Evolutionary conservation across 2,329 filamentous ascomycete genomes (phyloP).

Genomic region (Colletotrichum cereale): DNA sequence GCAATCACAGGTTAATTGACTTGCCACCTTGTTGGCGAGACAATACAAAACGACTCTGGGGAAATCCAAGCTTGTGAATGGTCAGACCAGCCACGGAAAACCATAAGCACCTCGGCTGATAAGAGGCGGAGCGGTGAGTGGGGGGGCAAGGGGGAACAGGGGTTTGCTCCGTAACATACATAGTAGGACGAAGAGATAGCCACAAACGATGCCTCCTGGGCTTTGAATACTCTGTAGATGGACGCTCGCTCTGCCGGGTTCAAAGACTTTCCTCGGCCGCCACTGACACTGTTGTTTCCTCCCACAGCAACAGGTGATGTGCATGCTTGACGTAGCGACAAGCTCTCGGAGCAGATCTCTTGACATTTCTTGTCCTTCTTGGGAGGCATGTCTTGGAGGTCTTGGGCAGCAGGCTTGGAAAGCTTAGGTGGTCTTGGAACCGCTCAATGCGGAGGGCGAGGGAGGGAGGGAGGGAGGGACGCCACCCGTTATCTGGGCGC

Average conservation of each 20-base stretch:
- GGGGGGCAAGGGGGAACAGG: not conserved
- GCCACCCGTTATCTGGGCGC: too few relatives aligned
- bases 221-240: not conserved
- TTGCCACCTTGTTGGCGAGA: slow-evolving; percentile 21
- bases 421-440: slow-evolving; percentile 26
- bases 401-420: slow-evolving; percentile 28
- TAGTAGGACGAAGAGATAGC: not conserved
- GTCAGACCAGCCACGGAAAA: not conserved
- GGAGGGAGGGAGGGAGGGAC: too few relatives aligned
- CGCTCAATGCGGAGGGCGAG: not conserved
- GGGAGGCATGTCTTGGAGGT: slow-evolving; percentile 8
- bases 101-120: slow-evolving; percentile 16
- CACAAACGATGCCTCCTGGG: not conserved
- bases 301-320: not conserved
- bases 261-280: not conserved
- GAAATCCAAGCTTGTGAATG: slow-evolving; percentile 12
- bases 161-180: not conserved
- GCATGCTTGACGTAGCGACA: slow-evolving; percentile 18
- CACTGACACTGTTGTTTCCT: not conserved
- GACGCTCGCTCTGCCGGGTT: not conserved
- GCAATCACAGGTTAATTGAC: slow-evolving; percentile 20
- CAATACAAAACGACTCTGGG: slow-evolving; percentile 18
- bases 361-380: slow-evolving; percentile 22
- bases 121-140: slow-evolving; percentile 6
- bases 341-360: slow-evolving; percentile 34